A percentile compares a stretch with the other conserved stretches of the same genome.
Evolutionary conservation across 331 rosid species (phyloP).

Genomic region (Arachis monticola): DNA sequence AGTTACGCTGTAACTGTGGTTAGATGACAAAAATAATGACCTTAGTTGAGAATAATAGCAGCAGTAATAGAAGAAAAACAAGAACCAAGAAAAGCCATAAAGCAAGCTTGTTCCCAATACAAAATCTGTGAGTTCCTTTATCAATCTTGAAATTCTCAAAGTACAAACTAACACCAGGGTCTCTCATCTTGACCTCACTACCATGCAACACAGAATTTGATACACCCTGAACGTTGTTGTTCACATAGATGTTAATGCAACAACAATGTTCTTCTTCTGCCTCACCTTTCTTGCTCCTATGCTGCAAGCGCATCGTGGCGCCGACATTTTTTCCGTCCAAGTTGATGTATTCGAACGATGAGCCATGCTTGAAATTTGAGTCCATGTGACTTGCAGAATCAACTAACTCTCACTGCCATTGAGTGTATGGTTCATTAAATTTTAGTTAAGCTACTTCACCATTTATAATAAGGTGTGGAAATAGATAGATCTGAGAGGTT

Average conservation of each 20-base stretch:
- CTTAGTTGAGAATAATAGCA: conserved; percentile 51
- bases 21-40: conserved; percentile 10
- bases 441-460: conserved; percentile 7
- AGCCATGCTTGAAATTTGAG: conserved; percentile 36
- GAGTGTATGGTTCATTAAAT: conserved; percentile 1
- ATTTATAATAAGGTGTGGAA: conserved; percentile 25
- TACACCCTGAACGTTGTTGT: conserved; percentile 83
- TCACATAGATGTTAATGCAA: conserved; percentile 80
- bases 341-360: conserved; percentile 53
- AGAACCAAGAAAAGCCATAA: conserved; percentile 34
- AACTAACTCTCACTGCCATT: background rate
- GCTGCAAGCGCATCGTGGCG: conserved; percentile 65
- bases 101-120: background rate
- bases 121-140: conserved; percentile 18
- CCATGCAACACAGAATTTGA: conserved; percentile 62
- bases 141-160: conserved; percentile 58
- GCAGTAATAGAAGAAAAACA: conserved; percentile 43
- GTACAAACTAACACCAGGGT: conserved; percentile 69
- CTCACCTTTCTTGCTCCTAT: conserved; percentile 44
- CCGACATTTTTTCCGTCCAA: conserved; percentile 67
- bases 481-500: conserved; percentile 37
- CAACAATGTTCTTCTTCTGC: conserved; percentile 46
- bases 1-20: too few relatives aligned
- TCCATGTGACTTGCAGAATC: conserved; percentile 37
- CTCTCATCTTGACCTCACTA: conserved; percentile 71